phyloP scores from a whole-genome alignment of 768 basidiomycete genomes.

The Coprinellus micaceus region DNA sequence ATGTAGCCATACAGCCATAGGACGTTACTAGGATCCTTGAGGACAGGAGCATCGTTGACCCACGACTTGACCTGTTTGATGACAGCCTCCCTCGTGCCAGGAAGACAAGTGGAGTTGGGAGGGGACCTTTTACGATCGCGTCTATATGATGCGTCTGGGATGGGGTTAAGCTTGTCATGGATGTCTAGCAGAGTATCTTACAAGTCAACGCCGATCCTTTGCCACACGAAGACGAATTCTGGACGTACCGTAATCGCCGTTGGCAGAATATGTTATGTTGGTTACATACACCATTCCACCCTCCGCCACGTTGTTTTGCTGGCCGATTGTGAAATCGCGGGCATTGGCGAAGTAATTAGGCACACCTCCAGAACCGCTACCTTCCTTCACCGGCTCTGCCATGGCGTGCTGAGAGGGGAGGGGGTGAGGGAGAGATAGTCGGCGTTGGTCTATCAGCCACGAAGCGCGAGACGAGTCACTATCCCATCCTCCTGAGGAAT shows the following conservation, averaged over 20 bases:
- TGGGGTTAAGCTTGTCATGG: background rate
- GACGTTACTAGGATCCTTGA: background rate
- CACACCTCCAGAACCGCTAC: background rate
- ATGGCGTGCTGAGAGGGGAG: too few species aligned
- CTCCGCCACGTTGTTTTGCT: background rate
- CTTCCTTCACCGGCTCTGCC: background rate
- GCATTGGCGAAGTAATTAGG: background rate
- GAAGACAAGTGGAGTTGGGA: background rate
- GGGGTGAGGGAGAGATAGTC: too few species aligned
- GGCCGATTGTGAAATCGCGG: background rate
- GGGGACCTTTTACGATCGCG: background rate
- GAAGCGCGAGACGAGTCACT: too few species aligned
- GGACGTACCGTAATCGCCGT: background rate
- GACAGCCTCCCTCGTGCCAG: background rate
- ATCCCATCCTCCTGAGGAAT: too few species aligned
- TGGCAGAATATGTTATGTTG: background rate
- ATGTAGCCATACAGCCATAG: constrained; percentile 1
- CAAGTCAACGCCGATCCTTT: too few species aligned
- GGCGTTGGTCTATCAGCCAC: too few species aligned
- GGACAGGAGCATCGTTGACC: background rate
- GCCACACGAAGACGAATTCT: too few species aligned
- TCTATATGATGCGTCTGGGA: constrained; percentile 2
- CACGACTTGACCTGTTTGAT: background rate
- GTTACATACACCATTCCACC: background rate
- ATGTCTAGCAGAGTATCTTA: background rate